Percentiles rank a stretch among this genome's conserved stretches.
These are phyloP conservation scores for Penicillium frequentans DNA, from an alignment of 2,329 filamentous ascomycete genomes.

Conservation along the genomic window DNA sequence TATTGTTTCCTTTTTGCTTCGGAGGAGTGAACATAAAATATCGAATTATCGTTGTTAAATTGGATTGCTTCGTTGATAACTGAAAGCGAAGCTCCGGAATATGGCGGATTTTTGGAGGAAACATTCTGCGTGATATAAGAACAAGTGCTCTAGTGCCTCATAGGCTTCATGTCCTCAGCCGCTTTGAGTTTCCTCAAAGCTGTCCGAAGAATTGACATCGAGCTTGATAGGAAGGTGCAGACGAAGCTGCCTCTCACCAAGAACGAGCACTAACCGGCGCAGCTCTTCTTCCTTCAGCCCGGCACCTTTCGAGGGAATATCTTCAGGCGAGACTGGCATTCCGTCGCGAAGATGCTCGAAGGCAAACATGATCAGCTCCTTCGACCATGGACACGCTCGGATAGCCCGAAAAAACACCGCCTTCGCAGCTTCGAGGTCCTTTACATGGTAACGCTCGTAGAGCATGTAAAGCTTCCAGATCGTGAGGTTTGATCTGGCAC, in stretches of 20 bases:
- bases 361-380: conserved; percentile 59
- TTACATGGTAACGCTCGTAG: conserved; percentile 46
- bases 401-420: conserved; percentile 58
- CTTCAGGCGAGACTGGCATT: not conserved
- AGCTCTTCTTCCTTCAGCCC: conserved; percentile 50
- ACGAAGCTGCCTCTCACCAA: conserved; percentile 63
- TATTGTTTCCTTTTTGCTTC: not conserved
- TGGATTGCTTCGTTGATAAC: too few relatives aligned
- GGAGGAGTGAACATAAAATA: too few relatives aligned
- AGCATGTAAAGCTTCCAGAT: conserved; percentile 56
- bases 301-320: conserved; percentile 6
- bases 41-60: too few relatives aligned
- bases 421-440: conserved; percentile 44
- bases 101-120: too few relatives aligned
- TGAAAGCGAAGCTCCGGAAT: too few relatives aligned
- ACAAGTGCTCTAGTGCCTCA: too few relatives aligned
- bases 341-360: conserved; percentile 47
- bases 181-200: not conserved
- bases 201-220: not conserved
- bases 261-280: conserved; percentile 54
- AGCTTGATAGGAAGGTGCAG: conserved; percentile 53
- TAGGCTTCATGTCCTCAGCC: not conserved
- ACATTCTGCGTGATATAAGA: too few relatives aligned
- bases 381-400: conserved; percentile 62
- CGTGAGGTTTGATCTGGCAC: conserved; percentile 40